A percentile compares a stretch with the other conserved stretches of the same genome.
phyloP scores from a whole-genome alignment of 305 asterid genomes.

The Solanum hybrid region DNA sequence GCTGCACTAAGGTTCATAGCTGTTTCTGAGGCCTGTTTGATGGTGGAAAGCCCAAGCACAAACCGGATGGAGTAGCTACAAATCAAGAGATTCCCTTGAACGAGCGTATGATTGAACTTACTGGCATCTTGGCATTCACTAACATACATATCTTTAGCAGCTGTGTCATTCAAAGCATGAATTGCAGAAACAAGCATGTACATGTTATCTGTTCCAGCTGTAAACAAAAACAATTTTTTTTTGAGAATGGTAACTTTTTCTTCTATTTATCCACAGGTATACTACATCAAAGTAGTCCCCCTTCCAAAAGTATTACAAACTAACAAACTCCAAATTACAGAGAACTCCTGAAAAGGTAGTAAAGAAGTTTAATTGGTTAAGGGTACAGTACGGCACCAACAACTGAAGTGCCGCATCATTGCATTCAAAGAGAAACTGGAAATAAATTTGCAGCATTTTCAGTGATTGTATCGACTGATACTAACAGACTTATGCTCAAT shows the following conservation, averaged over 20 bases:
- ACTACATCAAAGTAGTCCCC: background rate
- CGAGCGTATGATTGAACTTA: conserved; percentile 42
- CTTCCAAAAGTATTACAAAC: background rate
- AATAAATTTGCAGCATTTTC: background rate
- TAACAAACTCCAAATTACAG: background rate
- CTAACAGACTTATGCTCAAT: background rate
- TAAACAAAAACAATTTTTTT: background rate
- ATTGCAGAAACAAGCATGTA: conserved; percentile 67
- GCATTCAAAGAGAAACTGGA: background rate
- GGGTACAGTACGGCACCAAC: conserved; percentile 5
- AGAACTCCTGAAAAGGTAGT: background rate
- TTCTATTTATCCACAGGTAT: background rate
- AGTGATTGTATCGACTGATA: background rate
- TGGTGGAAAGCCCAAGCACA: conserved; percentile 89
- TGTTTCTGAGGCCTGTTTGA: conserved; percentile 75
- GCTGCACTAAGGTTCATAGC: conserved; percentile 76
- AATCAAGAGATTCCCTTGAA: conserved; percentile 71
- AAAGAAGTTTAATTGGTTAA: background rate
- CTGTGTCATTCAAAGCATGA: conserved; percentile 51
- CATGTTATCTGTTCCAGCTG: conserved; percentile 74
- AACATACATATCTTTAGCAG: conserved; percentile 51
- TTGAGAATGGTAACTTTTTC: background rate
- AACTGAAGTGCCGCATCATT: background rate
- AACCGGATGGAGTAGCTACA: conserved; percentile 96
- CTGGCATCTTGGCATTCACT: conserved; percentile 87